Evolutionary conservation across 176 grass and related monocot genomes (phyloP).

Genomic region (Areca catechu): DNA sequence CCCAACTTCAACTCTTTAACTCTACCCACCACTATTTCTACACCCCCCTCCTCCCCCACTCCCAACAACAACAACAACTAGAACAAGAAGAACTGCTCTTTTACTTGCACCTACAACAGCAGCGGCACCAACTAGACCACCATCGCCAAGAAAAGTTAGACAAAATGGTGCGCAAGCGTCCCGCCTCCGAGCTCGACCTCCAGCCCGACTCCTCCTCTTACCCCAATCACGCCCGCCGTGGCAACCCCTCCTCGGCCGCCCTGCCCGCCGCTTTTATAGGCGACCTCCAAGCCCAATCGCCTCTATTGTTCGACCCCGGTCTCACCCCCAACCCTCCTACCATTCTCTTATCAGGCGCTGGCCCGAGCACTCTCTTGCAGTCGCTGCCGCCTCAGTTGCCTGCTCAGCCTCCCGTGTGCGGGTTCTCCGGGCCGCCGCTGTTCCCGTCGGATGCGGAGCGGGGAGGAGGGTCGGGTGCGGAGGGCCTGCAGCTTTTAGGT

Average conservation of each 20-base stretch:
- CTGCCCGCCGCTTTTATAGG: slow-evolving; percentile 3
- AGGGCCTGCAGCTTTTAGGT: too few relatives aligned
- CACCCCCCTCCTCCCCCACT: slow-evolving; percentile 24
- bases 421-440: slow-evolving; percentile 35
- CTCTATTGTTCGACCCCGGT: slow-evolving; percentile 14
- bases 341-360: slow-evolving; percentile 8
- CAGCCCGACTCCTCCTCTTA: slow-evolving; percentile 14
- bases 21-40: background rate
- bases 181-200: slow-evolving; percentile 49
- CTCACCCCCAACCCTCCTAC: slow-evolving; percentile 12
- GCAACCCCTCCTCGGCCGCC: slow-evolving; percentile 19
- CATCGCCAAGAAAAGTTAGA: too few relatives aligned
- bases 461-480: slow-evolving; percentile 12
- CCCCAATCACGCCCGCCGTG: slow-evolving; percentile 14
- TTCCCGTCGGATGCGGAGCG: slow-evolving; percentile 25
- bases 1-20: background rate
- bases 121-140: too few relatives aligned
- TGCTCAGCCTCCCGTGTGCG: slow-evolving; percentile 33
- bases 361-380: slow-evolving; percentile 11
- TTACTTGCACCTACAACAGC: background rate
- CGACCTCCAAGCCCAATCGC: background rate
- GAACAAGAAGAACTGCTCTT: background rate
- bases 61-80: slow-evolving; percentile 32
- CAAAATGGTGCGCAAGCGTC: slow-evolving; percentile 82
- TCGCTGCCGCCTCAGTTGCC: slow-evolving; percentile 29